Evolutionary conservation across 768 basidiomycete species (phyloP).

Genomic region (Hydnum rufescens): DNA sequence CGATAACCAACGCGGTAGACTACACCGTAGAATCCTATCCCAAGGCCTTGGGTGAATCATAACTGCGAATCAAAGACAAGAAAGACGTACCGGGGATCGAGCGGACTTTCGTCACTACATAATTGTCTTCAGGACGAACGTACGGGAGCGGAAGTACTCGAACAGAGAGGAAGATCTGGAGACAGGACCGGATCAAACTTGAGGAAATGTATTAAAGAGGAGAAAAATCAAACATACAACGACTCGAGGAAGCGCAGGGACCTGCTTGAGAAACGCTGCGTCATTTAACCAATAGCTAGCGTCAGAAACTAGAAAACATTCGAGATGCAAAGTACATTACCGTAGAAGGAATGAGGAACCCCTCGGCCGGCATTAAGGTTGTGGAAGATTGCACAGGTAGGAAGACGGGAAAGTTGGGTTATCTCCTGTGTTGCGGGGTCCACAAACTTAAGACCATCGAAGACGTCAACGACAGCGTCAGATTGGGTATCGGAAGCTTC

Average conservation of each 20-base stretch:
- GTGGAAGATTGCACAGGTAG: constrained; percentile 38
- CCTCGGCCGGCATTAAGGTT: constrained; percentile 33
- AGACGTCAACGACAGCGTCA: neutral
- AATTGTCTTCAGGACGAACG: constrained; percentile 31
- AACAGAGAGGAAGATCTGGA: constrained; percentile 42
- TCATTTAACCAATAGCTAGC: too few species aligned
- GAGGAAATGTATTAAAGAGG: neutral
- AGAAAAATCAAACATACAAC: constrained; percentile 25
- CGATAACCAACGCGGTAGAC: constrained; percentile 42
- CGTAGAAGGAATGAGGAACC: constrained; percentile 46
- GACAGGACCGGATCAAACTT: neutral
- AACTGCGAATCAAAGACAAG: neutral
- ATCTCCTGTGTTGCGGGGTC: constrained; percentile 10
- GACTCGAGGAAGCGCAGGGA: constrained; percentile 48
- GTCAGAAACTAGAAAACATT: neutral
- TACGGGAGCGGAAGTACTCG: constrained; percentile 31
- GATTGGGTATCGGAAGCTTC: neutral
- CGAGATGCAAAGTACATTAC: neutral
- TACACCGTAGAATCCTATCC: constrained; percentile 37
- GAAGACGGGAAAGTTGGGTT: constrained; percentile 23
- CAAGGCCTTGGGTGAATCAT: neutral
- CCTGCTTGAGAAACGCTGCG: constrained; percentile 36
- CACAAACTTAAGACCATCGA: constrained; percentile 3
- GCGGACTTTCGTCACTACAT: constrained; percentile 36
- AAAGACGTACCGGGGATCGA: constrained; percentile 26